Conservation (phyloP, 2,329 filamentous ascomycete species). For the Pseudocercospora macadamiae region DNA sequence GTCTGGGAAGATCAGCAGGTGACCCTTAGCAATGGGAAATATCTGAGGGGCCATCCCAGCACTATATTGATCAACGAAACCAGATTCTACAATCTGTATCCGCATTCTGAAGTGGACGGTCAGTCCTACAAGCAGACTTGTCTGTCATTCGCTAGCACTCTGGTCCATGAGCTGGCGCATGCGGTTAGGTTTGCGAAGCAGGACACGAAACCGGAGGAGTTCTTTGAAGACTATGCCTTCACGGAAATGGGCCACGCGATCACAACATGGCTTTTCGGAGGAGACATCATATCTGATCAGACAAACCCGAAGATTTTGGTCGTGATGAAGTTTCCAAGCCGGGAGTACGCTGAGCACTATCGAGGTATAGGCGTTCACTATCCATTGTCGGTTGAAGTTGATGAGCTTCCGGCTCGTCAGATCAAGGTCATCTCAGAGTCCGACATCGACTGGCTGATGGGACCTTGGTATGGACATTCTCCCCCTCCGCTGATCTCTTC, state of each 20-base stretch:
- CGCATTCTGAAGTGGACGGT: neutral
- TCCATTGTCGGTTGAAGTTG: too few relatives aligned
- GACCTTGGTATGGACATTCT: too few relatives aligned
- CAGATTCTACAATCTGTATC: neutral
- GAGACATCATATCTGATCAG: neutral
- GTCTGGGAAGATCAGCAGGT: too few relatives aligned
- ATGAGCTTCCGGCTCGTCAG: too few relatives aligned
- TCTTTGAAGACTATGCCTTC: conserved; percentile 9
- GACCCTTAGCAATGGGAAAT: too few relatives aligned
- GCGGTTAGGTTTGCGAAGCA: neutral
- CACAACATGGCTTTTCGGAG: conserved; percentile 9
- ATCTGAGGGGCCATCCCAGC: too few relatives aligned
- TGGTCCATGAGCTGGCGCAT: conserved; percentile 16
- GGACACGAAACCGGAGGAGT: neutral
- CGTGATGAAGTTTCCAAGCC: neutral
- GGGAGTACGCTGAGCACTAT: neutral
- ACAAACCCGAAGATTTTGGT: too few relatives aligned
- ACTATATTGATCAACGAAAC: too few relatives aligned
- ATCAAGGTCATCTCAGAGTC: too few relatives aligned
- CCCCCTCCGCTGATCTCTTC: too few relatives aligned
- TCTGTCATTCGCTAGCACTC: conserved; percentile 2
- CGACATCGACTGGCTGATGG: too few relatives aligned
- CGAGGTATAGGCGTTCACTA: too few relatives aligned
- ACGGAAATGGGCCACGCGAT: conserved; percentile 13
- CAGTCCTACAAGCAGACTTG: neutral